These are phyloP conservation scores for Ambrosiella xylebori DNA, from an alignment of 2,329 filamentous ascomycete species.

Conservation along the genomic window DNA sequence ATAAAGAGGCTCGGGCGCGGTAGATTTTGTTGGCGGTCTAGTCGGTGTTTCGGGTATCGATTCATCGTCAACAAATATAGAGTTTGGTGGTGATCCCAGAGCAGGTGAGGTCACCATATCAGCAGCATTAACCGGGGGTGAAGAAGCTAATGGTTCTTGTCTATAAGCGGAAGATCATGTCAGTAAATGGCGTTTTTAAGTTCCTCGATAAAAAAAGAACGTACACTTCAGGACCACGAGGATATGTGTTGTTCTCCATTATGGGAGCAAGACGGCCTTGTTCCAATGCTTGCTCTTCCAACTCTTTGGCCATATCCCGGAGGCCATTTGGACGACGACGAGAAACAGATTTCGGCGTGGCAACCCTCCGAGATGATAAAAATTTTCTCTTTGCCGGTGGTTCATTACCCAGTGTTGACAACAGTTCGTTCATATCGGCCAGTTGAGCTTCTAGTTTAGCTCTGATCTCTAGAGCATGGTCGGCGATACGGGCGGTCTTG, in stretches of 20 bases:
- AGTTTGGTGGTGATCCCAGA: conserved; percentile 45
- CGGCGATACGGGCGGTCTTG: conserved; percentile 39
- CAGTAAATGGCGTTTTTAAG: neutral
- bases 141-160: conserved; percentile 2
- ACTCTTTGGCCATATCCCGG: conserved; percentile 37
- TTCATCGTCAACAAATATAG: conserved; percentile 40
- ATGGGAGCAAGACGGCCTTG: conserved; percentile 49
- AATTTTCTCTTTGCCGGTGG: conserved; percentile 35
- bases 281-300: conserved; percentile 31
- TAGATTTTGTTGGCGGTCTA: neutral
- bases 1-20: neutral
- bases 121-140: conserved; percentile 18
- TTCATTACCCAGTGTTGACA: conserved; percentile 47
- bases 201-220: conserved; percentile 17
- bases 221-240: conserved; percentile 51
- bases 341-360: conserved; percentile 26
- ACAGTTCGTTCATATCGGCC: conserved; percentile 48
- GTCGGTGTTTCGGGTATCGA: conserved; percentile 11
- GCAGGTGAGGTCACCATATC: conserved; percentile 47
- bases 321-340: conserved; percentile 33
- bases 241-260: conserved; percentile 49
- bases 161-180: neutral
- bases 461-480: conserved; percentile 53
- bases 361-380: conserved; percentile 24
- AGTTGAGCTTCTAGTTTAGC: conserved; percentile 55